Evolutionary conservation across 2,329 filamentous ascomycete genomes (phyloP).

Genomic region (Calonectria naviculata): DNA sequence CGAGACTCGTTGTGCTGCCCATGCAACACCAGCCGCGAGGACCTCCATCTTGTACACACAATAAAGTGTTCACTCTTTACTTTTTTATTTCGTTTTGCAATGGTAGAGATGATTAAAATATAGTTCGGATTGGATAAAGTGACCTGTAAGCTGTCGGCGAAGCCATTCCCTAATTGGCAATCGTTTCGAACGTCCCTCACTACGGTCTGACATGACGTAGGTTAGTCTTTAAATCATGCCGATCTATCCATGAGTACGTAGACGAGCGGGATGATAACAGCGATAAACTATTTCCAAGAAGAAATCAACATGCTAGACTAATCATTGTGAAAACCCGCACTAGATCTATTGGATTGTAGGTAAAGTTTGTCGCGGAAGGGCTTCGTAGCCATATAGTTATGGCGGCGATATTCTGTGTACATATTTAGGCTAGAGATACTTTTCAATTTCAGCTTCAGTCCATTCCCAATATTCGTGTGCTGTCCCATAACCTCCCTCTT

Average conservation of each 20-base stretch:
- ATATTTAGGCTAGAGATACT: not conserved
- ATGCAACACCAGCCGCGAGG: conserved; percentile 22
- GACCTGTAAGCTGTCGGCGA: not conserved
- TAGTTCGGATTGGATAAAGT: not conserved
- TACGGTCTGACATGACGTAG: no score
- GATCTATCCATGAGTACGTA: no score
- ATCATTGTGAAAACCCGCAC: no score
- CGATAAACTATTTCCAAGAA: no score
- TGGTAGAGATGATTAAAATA: not conserved
- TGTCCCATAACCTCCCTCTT: conserved; percentile 9
- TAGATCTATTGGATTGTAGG: no score
- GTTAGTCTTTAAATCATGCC: no score
- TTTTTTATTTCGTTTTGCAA: not conserved
- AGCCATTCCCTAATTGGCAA: not conserved
- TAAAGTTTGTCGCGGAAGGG: no score
- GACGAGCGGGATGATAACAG: no score
- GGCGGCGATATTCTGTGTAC: no score
- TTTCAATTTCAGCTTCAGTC: conserved; percentile 3
- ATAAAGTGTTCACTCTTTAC: no score
- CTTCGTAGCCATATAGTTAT: no score
- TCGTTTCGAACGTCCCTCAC: not conserved
- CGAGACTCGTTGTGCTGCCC: conserved; percentile 6
- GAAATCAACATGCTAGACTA: no score
- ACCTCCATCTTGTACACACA: conserved; percentile 19
- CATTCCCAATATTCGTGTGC: conserved; percentile 11